Evolutionary conservation across 192 early-diverging fungal genomes (phyloP).

Genomic region (Dissophora ornata): DNA sequence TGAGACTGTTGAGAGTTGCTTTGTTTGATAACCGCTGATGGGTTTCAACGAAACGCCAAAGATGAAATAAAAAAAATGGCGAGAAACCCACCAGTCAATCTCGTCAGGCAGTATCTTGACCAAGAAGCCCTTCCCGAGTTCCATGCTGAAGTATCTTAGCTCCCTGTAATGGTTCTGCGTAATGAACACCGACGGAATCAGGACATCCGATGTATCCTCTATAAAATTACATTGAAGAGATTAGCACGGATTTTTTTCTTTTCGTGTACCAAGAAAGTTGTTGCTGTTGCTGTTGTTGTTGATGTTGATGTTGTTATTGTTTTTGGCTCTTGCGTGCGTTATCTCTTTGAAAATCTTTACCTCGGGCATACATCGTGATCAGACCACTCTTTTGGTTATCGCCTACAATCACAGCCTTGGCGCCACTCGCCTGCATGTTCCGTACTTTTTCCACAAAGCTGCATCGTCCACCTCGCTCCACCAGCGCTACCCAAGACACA

Average conservation of each 20-base stretch:
- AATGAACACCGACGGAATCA: conserved; percentile 91
- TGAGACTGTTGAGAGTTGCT: not conserved
- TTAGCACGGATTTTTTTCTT: too few relatives aligned
- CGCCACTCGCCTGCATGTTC: conserved; percentile 88
- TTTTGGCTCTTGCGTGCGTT: too few relatives aligned
- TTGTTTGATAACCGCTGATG: not conserved
- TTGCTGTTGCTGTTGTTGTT: too few relatives aligned
- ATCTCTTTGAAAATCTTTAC: too few relatives aligned
- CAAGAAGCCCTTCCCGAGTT: conserved; percentile 38
- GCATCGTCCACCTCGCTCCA: conserved; percentile 85
- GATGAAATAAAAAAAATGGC: too few relatives aligned
- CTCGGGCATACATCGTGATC: conserved; percentile 88
- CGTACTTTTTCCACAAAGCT: conserved; percentile 91
- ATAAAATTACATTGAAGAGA: too few relatives aligned
- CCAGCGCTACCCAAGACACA: conserved; percentile 83
- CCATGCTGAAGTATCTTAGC: conserved; percentile 57
- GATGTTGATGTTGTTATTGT: too few relatives aligned
- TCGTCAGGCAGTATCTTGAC: conserved; percentile 36
- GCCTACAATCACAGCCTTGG: conserved; percentile 88
- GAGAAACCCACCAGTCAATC: conserved; percentile 25
- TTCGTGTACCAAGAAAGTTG: too few relatives aligned
- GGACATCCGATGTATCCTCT: conserved; percentile 87
- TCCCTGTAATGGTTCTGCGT: conserved; percentile 73
- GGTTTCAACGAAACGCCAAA: too few relatives aligned
- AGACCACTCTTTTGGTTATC: conserved; percentile 75